These are phyloP conservation scores for Pichia sp. DNA, from an alignment of 1,139 yeast genomes.

Conservation along the genomic window DNA sequence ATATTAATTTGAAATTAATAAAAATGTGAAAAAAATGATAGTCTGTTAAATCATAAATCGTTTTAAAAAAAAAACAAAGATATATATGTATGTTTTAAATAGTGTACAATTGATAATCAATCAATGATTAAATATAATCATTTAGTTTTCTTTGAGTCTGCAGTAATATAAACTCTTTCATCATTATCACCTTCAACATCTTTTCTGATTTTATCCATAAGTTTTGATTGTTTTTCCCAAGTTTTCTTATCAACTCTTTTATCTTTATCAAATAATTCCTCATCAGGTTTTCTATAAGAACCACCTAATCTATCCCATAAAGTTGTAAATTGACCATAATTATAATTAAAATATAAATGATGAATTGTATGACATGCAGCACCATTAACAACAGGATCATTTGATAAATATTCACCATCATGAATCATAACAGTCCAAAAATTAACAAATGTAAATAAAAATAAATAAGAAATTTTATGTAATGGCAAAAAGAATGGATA, in stretches of 20 bases:
- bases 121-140: too few relatives aligned
- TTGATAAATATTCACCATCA: conserved; percentile 92
- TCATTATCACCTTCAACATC: conserved; percentile 74
- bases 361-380: conserved; percentile 98
- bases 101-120: too few relatives aligned
- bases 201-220: conserved; percentile 76
- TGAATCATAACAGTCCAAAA: conserved; percentile 99
- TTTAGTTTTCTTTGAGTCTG: conserved; percentile 23
- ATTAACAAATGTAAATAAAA: conserved; percentile 83
- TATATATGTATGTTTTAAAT: too few relatives aligned
- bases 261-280: conserved; percentile 67
- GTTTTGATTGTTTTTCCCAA: conserved; percentile 67
- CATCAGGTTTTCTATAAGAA: conserved; percentile 88
- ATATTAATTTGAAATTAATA: too few relatives aligned
- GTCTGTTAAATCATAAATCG: too few relatives aligned
- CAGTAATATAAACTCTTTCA: conserved; percentile 46
- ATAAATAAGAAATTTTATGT: conserved; percentile 76
- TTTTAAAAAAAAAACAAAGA: too few relatives aligned
- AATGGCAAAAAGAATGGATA: conserved; percentile 89
- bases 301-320: conserved; percentile 96
- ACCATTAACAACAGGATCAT: conserved; percentile 91
- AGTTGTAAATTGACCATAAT: conserved; percentile 97
- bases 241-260: conserved; percentile 50
- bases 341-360: conserved; percentile 93
- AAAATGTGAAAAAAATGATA: too few relatives aligned